A percentile compares a stretch with the other conserved stretches of the same genome.
Conservation (phyloP, 345 rosid species). For the sweet orange (Citrus sinensis) region DVS_A1.0 CM039168.1:2257501-2258000, state of each 20-base stretch:
- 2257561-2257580: background rate
- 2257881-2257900: background rate
- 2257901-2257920: background rate
- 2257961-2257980: conserved; percentile 8
- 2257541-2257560: background rate
- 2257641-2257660: background rate
- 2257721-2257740: background rate
- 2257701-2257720: background rate
- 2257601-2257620: background rate
- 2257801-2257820: background rate
- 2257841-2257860: background rate
- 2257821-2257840: background rate
- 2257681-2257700: background rate
- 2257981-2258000: background rate
- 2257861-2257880: fast-evolving
- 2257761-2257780: background rate
- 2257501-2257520: background rate
- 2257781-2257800: background rate
- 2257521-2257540: background rate
- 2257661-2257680: background rate
- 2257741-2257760: background rate
- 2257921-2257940: background rate
- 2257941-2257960: background rate
- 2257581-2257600: background rate
- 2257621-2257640: background rate